Evolutionary conservation across 257 asterid species (phyloP).

Genomic region (Capsicum rhomboideum): DNA sequence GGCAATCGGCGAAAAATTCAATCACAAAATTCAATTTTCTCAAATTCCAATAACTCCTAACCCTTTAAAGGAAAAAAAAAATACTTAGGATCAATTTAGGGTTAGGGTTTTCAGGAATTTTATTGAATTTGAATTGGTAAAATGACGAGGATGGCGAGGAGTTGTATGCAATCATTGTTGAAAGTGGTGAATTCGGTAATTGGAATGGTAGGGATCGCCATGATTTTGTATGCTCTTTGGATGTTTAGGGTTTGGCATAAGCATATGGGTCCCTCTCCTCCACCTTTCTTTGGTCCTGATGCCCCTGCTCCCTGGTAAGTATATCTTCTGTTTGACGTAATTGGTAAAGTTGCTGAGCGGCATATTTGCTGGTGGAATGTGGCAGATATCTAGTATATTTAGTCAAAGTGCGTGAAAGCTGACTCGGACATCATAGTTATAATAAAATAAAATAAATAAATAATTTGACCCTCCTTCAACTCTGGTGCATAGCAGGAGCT

Average conservation of each 20-base stretch:
- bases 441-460: too few species aligned
- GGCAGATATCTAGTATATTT: too few species aligned
- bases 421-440: too few species aligned
- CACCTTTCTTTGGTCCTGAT: constrained; percentile 16
- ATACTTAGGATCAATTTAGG: not conserved
- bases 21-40: not conserved
- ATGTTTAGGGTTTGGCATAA: constrained; percentile 77
- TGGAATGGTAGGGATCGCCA: constrained; percentile 73
- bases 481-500: too few species aligned
- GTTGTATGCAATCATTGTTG: constrained; percentile 61
- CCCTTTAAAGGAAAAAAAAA: not conserved
- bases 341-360: too few species aligned
- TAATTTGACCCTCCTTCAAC: too few species aligned
- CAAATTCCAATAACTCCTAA: not conserved
- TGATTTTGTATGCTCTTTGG: constrained; percentile 78
- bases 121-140: not conserved
- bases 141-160: constrained; percentile 68
- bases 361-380: too few species aligned
- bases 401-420: too few species aligned
- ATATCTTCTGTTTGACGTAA: too few species aligned
- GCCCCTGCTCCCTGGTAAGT: constrained; percentile 64
- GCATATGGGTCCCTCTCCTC: constrained; percentile 20
- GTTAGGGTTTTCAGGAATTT: not conserved
- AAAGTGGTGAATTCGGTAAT: constrained; percentile 64
- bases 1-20: not conserved